A percentile compares a stretch with the other conserved stretches of the same genome.
These are phyloP conservation scores for Xanthoconium stramineum DNA, from an alignment of 768 basidiomycete species.

Conservation along the genomic window DNA sequence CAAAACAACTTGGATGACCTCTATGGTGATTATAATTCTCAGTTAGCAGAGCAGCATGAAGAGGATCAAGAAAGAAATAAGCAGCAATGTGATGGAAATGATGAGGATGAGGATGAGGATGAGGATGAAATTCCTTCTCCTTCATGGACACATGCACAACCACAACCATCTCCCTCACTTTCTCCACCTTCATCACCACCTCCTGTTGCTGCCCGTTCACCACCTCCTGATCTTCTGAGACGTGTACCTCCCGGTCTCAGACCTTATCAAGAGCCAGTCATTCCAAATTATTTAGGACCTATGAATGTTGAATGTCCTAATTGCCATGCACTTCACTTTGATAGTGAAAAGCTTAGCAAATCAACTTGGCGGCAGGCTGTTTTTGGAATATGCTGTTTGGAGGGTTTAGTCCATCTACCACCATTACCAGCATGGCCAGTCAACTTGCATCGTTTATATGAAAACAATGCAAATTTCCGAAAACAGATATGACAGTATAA, in stretches of 20 bases:
- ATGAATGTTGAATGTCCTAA: constrained; percentile 12
- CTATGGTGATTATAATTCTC: too few species aligned
- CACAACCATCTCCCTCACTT: too few species aligned
- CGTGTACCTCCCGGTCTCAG: too few species aligned
- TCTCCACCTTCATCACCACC: not conserved
- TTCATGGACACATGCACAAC: too few species aligned
- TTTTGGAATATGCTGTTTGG: constrained; percentile 31
- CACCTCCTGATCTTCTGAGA: too few species aligned
- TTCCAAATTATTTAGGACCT: not conserved
- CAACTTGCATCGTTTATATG: not conserved
- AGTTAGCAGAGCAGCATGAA: too few species aligned
- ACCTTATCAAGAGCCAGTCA: constrained; percentile 12
- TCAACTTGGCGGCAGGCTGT: not conserved
- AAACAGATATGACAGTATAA: constrained; percentile 41
- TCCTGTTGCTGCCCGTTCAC: not conserved
- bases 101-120: too few species aligned
- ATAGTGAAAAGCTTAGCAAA: constrained; percentile 6
- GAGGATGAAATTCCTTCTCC: too few species aligned
- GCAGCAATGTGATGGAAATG: too few species aligned
- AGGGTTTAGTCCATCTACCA: constrained; percentile 22
- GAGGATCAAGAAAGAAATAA: too few species aligned
- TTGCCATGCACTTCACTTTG: constrained; percentile 20
- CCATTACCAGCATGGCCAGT: constrained; percentile 17
- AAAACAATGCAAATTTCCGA: constrained; percentile 19
- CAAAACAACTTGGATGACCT: too few species aligned